Percentiles rank a stretch among this genome's conserved stretches.
Conservation (phyloP, 129 eudicot genomes). For the Oenanthe sinensis region DNA sequence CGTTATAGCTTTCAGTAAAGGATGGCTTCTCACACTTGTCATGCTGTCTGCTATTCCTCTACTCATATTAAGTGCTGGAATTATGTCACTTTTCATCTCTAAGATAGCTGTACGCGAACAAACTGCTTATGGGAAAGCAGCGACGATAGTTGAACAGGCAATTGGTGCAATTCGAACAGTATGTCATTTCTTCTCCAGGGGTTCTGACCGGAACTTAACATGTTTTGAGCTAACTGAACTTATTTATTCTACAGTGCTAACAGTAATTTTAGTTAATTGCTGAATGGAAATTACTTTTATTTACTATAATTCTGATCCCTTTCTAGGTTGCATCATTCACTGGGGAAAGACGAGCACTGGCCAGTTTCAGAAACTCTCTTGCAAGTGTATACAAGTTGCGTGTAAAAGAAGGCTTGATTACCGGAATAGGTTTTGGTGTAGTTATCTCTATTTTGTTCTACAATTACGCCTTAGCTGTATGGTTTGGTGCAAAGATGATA, state of each 20-base stretch:
- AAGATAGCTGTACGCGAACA: constrained; percentile 76
- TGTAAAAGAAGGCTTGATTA: constrained; percentile 62
- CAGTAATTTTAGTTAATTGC: neutral
- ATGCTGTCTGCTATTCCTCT: constrained; percentile 62
- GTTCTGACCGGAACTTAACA: neutral
- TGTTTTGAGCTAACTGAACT: neutral
- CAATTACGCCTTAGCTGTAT: constrained; percentile 67
- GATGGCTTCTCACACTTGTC: constrained; percentile 92
- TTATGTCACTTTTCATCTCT: constrained; percentile 45
- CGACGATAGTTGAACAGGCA: constrained; percentile 73
- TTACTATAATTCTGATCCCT: neutral
- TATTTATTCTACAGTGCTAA: neutral
- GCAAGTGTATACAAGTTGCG: constrained; percentile 54
- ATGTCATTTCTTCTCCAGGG: neutral
- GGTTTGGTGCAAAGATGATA: constrained; percentile 86
- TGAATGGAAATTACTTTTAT: neutral
- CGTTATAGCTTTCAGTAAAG: constrained; percentile 61
- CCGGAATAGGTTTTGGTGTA: constrained; percentile 74
- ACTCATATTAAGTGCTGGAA: constrained; percentile 49
- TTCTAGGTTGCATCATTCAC: constrained; percentile 85
- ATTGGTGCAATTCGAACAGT: constrained; percentile 8
- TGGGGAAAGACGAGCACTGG: constrained; percentile 80
- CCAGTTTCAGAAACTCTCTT: constrained; percentile 53
- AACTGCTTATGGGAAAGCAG: constrained; percentile 69
- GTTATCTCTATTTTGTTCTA: constrained; percentile 47